phyloP scores from a whole-genome alignment of 176 grass and related monocot species.

The Avena atlantica region DNA sequence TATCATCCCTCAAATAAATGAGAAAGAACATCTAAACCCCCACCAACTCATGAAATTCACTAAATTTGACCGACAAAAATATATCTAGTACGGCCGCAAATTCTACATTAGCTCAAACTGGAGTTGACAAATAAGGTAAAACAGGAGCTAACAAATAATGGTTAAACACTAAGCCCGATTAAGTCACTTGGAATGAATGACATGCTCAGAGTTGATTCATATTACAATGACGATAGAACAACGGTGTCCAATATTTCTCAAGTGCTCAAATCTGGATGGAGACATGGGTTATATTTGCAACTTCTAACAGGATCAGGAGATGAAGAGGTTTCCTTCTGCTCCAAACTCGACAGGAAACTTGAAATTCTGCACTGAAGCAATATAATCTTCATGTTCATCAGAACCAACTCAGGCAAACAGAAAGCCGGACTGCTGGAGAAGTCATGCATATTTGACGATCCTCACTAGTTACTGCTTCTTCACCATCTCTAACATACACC shows the following conservation, averaged over 20 bases:
- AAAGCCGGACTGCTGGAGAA: neutral
- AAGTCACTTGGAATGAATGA: neutral
- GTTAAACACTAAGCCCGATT: neutral
- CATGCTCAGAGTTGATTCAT: neutral
- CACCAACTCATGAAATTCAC: neutral
- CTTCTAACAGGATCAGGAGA: neutral
- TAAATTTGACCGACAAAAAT: neutral
- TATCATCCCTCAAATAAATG: neutral
- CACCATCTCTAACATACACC: constrained; percentile 40
- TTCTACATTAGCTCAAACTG: neutral
- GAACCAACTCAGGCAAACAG: neutral
- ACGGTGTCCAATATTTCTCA: constrained; percentile 11
- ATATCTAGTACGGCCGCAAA: no score
- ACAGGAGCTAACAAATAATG: neutral
- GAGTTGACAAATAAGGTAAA: neutral
- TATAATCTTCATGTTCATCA: neutral
- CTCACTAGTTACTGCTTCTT: constrained; percentile 34
- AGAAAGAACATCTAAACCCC: neutral
- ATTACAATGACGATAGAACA: neutral
- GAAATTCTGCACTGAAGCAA: neutral
- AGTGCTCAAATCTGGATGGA: neutral
- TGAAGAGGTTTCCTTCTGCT: neutral
- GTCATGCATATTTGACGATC: neutral
- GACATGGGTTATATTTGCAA: neutral
- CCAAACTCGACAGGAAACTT: neutral